Percentiles rank a stretch among this genome's conserved stretches.
Conservation (phyloP, 1,284 basidiomycete species). For the Inonotus hispidus region DNA sequence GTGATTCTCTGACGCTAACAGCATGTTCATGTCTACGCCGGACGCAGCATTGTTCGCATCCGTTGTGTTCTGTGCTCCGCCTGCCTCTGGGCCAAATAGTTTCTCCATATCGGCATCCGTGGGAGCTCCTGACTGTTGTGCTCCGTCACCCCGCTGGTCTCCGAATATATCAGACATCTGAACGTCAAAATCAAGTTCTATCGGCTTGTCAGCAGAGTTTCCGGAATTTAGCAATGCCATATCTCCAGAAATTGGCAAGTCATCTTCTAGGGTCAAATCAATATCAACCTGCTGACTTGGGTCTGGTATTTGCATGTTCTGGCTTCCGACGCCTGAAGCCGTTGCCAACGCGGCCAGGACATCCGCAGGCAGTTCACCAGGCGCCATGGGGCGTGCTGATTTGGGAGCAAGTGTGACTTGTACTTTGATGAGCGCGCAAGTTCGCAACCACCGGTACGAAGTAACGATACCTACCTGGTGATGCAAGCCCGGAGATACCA, state of each 20-base stretch:
- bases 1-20: constrained; percentile 24
- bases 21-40: constrained; percentile 25
- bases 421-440: not conserved
- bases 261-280: constrained; percentile 40
- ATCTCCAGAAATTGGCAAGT: constrained; percentile 25
- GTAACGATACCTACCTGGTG: constrained; percentile 35
- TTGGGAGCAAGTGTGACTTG: constrained; percentile 67
- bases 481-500: constrained; percentile 44
- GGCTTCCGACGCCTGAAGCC: constrained; percentile 26
- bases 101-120: constrained; percentile 28
- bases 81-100: constrained; percentile 40
- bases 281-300: constrained; percentile 29
- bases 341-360: constrained; percentile 56
- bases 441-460: not conserved
- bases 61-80: not conserved
- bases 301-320: not conserved
- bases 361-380: constrained; percentile 50
- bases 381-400: constrained; percentile 53
- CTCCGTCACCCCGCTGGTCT: constrained; percentile 25
- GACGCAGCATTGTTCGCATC: constrained; percentile 6
- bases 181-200: constrained; percentile 72
- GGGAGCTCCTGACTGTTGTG: not conserved
- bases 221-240: constrained; percentile 36
- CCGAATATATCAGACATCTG: constrained; percentile 46
- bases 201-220: constrained; percentile 70